Evolutionary conservation across 345 rosid species (phyloP), one percentile per base, ranked within the genome.

Genomic region (Populus pruinosa): DNA sequence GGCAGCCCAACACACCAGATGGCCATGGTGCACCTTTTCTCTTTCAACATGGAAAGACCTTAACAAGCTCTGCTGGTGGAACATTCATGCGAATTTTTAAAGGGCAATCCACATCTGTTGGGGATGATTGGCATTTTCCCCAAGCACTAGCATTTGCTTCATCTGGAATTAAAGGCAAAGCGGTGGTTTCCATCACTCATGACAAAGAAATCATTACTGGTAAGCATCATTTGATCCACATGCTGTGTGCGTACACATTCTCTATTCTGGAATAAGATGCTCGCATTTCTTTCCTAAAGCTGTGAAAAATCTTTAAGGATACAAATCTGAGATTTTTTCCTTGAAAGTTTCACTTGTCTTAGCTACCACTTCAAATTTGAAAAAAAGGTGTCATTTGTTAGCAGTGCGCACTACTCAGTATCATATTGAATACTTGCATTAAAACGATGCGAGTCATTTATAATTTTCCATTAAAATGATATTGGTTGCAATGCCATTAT

Each of bases 1-100:
- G 97, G 99, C 99, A 96, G 83, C 95, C 97, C 67, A 94, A 91
- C 90, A 94, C 97, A 68, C 98, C 97, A 3, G 97, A 94, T 82
- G 97, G 99, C 43, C 92, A 92, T 83, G 98, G 97, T 50, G 80
- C 91, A 61, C 99, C 99, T 68, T 96, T 94, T 83, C 94, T 91
- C 79, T 96, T 96, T 83, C 91, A 92, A 82, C 99, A 96, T 68
- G 97, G 95, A 79, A 96, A 87, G 78, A 83, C 97, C 65, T 69
- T 81, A 68, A 70, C 92, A 68, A 86, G 89, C 82, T 79, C 97
- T 81, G 81, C 91, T 36, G 86, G 91, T 70, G 96, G 94, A 83
- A 78, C 96, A 44, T 82, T 96, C 78, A 85, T 90, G 89, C 94
- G 98, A 70, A 96, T 96, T 91, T 92, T 96, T 85, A 94, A 90